Evolutionary conservation across 2,329 filamentous ascomycete genomes (phyloP).

Genomic region (Colletotrichum melonis): DNA sequence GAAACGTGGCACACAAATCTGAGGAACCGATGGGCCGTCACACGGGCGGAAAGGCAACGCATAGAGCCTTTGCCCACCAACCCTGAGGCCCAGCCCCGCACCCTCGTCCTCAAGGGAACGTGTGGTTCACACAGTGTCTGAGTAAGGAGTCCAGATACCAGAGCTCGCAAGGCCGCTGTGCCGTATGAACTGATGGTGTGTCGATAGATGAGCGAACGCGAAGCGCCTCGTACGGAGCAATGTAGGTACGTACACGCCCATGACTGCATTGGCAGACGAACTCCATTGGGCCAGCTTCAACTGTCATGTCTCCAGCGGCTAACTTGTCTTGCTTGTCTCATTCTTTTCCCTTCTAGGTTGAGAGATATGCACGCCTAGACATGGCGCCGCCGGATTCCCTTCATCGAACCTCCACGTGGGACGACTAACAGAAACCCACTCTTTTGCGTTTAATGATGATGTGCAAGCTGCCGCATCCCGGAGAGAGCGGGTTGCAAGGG

Average conservation of each 20-base stretch:
- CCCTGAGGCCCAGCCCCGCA: slow-evolving; percentile 6
- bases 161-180: neutral
- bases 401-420: slow-evolving; percentile 32
- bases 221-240: neutral
- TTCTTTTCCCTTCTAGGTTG: slow-evolving; percentile 6
- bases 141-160: no score
- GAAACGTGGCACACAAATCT: slow-evolving; percentile 35
- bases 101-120: slow-evolving; percentile 5
- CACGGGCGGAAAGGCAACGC: slow-evolving; percentile 19
- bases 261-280: neutral
- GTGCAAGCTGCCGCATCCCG: slow-evolving; percentile 32
- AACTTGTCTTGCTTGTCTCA: neutral
- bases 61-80: slow-evolving; percentile 28
- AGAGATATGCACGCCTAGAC: slow-evolving; percentile 7
- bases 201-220: neutral
- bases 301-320: neutral
- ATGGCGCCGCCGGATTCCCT: slow-evolving; percentile 17
- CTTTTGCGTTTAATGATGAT: slow-evolving; percentile 37
- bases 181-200: neutral
- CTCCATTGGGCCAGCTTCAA: neutral
- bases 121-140: neutral
- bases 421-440: slow-evolving; percentile 14
- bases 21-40: slow-evolving; percentile 35
- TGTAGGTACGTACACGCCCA: neutral
- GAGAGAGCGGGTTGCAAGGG: slow-evolving; percentile 16